Evolutionary conservation across 495 filamentous ascomycete species (phyloP).

Genomic region (Aspergillus kassunensis): DNA sequence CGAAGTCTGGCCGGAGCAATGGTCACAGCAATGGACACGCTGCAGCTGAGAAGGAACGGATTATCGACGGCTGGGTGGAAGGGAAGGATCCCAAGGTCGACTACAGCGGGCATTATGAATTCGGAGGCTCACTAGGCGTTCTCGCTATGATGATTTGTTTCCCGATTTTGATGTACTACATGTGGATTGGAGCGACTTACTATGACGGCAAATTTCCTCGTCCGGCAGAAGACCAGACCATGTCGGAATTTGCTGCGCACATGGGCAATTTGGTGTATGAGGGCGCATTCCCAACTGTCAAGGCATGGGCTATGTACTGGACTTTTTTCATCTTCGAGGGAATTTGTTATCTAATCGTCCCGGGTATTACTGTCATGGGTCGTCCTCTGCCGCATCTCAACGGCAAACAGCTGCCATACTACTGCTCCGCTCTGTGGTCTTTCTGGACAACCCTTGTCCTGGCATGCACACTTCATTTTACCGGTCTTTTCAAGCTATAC

Average conservation of each 20-base stretch:
- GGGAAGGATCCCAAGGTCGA: slow-evolving; percentile 75
- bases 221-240: slow-evolving; percentile 61
- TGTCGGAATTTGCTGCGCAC: slow-evolving; percentile 62
- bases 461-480: slow-evolving; percentile 66
- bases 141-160: slow-evolving; percentile 86
- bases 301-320: slow-evolving; percentile 94
- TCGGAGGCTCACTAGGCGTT: slow-evolving; percentile 78
- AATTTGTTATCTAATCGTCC: slow-evolving; percentile 74
- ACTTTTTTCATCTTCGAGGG: slow-evolving; percentile 80
- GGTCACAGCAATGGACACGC: slow-evolving; percentile 15
- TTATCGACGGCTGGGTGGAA: slow-evolving; percentile 64
- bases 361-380: slow-evolving; percentile 77
- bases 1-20: slow-evolving; percentile 30
- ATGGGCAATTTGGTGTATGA: slow-evolving; percentile 68
- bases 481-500: slow-evolving; percentile 83
- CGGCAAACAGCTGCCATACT: slow-evolving; percentile 83
- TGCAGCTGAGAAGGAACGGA: slow-evolving; percentile 30
- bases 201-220: slow-evolving; percentile 79
- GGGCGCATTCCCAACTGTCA: slow-evolving; percentile 71
- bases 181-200: slow-evolving; percentile 95
- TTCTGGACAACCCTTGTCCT: slow-evolving; percentile 82
- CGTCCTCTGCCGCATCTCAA: slow-evolving; percentile 80
- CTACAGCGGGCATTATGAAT: slow-evolving; percentile 77
- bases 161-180: slow-evolving; percentile 93
- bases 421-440: slow-evolving; percentile 83